Conservation (phyloP, 768 basidiomycete genomes). For the Suillus lakei region DNA sequence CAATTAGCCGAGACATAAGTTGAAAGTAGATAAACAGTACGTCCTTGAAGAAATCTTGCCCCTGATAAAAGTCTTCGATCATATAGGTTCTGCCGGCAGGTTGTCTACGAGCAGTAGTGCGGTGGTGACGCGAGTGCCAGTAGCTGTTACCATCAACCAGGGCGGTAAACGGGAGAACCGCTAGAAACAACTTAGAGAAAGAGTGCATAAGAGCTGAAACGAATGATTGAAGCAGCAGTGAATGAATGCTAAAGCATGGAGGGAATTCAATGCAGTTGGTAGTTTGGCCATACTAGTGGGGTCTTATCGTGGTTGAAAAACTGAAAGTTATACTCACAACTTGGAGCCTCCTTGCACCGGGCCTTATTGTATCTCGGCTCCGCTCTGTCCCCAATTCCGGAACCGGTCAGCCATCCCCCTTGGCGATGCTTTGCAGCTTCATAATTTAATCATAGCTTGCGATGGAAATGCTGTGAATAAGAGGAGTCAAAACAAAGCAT, state of each 20-base stretch:
- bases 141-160: constrained; percentile 39
- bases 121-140: constrained; percentile 32
- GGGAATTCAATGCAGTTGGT: background rate
- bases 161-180: constrained; percentile 36
- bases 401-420: too few species aligned
- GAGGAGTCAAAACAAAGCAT: too few species aligned
- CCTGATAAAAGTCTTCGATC: constrained; percentile 47
- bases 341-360: background rate
- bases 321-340: background rate
- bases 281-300: background rate
- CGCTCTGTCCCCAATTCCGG: background rate
- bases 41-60: constrained; percentile 65
- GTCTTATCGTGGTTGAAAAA: background rate
- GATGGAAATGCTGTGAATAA: too few species aligned
- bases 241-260: background rate
- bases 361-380: background rate
- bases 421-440: too few species aligned
- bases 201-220: constrained; percentile 31
- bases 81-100: constrained; percentile 35
- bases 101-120: constrained; percentile 22
- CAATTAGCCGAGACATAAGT: background rate
- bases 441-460: too few species aligned
- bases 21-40: constrained; percentile 19
- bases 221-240: background rate
- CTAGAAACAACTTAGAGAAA: constrained; percentile 36